Percentiles rank a stretch among this genome's conserved stretches.
phyloP scores from a whole-genome alignment of 305 asterid genomes.

The Withania somnifera region DNA sequence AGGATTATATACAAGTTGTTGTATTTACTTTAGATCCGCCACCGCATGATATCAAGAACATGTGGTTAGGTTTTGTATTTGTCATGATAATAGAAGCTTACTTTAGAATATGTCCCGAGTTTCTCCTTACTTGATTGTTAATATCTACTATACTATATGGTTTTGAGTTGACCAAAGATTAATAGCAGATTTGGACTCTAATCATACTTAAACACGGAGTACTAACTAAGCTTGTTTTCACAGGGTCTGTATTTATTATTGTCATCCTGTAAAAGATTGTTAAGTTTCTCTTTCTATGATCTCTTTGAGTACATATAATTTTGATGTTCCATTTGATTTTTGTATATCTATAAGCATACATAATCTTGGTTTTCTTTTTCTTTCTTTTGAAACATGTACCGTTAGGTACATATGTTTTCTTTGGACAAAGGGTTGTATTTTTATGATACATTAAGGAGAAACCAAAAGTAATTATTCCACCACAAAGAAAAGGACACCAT shows the following conservation, averaged over 20 bases:
- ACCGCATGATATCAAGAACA: background rate
- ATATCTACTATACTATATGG: background rate
- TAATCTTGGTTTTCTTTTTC: background rate
- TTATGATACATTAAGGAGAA: background rate
- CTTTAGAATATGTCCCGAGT: background rate
- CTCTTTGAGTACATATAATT: background rate
- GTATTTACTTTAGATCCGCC: background rate
- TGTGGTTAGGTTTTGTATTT: background rate
- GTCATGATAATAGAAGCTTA: background rate
- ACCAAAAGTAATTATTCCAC: background rate
- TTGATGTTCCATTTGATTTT: background rate
- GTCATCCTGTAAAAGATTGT: background rate
- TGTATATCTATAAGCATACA: background rate
- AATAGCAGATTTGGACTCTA: background rate
- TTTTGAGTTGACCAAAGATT: background rate
- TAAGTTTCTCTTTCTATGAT: background rate
- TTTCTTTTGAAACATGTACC: background rate
- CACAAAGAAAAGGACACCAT: background rate
- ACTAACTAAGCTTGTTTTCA: background rate
- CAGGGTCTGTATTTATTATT: background rate
- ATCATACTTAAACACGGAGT: background rate
- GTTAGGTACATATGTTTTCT: background rate
- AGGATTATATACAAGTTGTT: background rate
- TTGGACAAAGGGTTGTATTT: background rate
- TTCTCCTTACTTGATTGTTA: background rate